Percentiles rank a stretch among this genome's conserved stretches.
These are phyloP conservation scores for Aspergillus phoenicis DNA, from an alignment of 2,329 filamentous ascomycete species.

Conservation along the genomic window DNA sequence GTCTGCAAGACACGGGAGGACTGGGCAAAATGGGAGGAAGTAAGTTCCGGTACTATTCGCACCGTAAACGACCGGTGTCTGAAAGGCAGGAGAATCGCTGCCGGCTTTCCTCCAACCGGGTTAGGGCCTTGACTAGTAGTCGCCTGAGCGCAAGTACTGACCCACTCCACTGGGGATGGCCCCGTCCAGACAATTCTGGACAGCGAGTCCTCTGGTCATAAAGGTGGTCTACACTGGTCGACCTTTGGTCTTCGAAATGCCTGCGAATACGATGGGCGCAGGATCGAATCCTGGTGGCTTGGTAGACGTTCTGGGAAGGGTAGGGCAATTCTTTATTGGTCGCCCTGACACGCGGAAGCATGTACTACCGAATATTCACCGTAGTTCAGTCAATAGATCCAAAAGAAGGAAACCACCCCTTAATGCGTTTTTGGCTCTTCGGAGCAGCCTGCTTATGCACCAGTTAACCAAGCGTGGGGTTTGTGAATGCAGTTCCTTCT, in stretches of 20 bases:
- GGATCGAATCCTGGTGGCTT: background rate
- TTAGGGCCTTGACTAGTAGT: background rate
- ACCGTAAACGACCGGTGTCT: background rate
- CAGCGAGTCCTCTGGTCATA: background rate
- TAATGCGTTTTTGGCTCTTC: too few relatives aligned
- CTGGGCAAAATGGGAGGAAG: background rate
- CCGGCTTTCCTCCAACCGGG: conserved; percentile 1
- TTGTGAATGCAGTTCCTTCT: too few relatives aligned
- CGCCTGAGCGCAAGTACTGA: background rate
- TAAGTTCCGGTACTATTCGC: background rate
- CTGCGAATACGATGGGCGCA: background rate
- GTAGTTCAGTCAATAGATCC: background rate
- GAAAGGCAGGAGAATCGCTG: background rate
- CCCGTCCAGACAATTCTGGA: background rate
- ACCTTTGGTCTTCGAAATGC: background rate
- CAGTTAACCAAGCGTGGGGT: too few relatives aligned
- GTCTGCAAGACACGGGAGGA: background rate
- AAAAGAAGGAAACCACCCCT: background rate
- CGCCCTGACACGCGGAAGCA: background rate
- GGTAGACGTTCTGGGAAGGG: background rate
- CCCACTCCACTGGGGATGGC: background rate
- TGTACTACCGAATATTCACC: background rate
- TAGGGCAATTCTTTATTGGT: background rate
- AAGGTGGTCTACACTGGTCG: too few relatives aligned
- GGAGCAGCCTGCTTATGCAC: too few relatives aligned